phyloP scores from a whole-genome alignment of 768 basidiomycete species.

The Suillus tomentosus region DNA sequence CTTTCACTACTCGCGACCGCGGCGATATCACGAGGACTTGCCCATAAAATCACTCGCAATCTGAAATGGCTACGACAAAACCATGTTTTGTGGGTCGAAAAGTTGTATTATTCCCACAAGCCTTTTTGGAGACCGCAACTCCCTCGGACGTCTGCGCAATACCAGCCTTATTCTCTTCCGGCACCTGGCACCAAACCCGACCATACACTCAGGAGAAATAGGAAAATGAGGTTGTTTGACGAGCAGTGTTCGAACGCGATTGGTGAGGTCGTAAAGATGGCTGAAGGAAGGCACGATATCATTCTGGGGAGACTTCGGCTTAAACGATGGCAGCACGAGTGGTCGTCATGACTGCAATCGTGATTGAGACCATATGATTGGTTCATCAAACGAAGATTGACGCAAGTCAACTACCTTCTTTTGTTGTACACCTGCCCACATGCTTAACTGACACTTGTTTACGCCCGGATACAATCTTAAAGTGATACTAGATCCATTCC shows the following conservation, averaged over 20 bases:
- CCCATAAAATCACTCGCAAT: conserved; percentile 62
- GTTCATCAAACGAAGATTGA: background rate
- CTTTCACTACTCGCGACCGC: conserved; percentile 63
- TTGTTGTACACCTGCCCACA: background rate
- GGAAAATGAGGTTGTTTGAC: conserved; percentile 32
- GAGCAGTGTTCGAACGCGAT: conserved; percentile 48
- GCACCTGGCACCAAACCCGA: conserved; percentile 17
- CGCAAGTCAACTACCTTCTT: background rate
- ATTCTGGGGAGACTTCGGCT: conserved; percentile 49
- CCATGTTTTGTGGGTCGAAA: conserved; percentile 28
- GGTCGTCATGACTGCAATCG: conserved; percentile 1
- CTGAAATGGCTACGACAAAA: conserved; percentile 36
- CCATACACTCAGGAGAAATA: conserved; percentile 20
- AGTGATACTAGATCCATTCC: background rate
- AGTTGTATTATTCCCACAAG: conserved; percentile 23
- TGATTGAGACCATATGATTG: background rate
- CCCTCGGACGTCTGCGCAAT: conserved; percentile 19
- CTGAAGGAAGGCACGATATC: conserved; percentile 54
- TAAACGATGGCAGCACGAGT: conserved; percentile 28
- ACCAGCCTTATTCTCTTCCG: conserved; percentile 22
- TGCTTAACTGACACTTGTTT: background rate
- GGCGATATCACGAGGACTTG: conserved; percentile 60
- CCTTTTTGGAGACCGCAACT: conserved; percentile 43
- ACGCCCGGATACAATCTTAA: background rate
- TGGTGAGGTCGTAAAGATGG: conserved; percentile 57